Conservation (phyloP, 169 alveolate species). For the Cryptosporidium muris region DNA sequence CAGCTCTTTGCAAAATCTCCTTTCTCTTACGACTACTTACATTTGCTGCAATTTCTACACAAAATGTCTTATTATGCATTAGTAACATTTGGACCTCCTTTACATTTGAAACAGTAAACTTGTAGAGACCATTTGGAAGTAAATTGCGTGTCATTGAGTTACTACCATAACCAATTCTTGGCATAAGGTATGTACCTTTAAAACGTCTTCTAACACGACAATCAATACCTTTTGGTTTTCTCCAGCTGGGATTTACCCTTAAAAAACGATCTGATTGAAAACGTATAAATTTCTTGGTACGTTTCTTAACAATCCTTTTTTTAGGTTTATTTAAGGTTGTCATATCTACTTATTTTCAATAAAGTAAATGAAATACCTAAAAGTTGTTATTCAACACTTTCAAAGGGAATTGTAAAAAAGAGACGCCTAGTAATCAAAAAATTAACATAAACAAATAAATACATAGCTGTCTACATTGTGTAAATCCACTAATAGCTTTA, state of each 20-base stretch:
- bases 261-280: slow-evolving; percentile 93
- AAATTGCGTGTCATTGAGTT: slow-evolving; percentile 91
- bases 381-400: neutral
- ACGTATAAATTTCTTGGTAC: slow-evolving; percentile 92
- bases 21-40: slow-evolving; percentile 91
- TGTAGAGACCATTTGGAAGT: slow-evolving; percentile 92
- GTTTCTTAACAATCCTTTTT: slow-evolving; percentile 90
- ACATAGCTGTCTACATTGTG: no score
- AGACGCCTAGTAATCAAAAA: neutral
- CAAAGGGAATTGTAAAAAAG: neutral
- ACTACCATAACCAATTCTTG: slow-evolving; percentile 97
- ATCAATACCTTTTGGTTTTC: slow-evolving; percentile 98
- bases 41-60: slow-evolving; percentile 93
- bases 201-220: slow-evolving; percentile 95
- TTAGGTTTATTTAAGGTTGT: slow-evolving; percentile 39
- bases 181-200: slow-evolving; percentile 93
- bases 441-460: no score
- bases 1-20: slow-evolving; percentile 93
- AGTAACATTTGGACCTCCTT: slow-evolving; percentile 92
- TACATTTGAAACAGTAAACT: slow-evolving; percentile 88
- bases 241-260: slow-evolving; percentile 94
- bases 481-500: no score
- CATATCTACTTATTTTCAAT: neutral
- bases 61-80: slow-evolving; percentile 94
- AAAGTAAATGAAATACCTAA: neutral